phyloP scores from a whole-genome alignment of 1,284 basidiomycete species.

The Marasmius fiardii region DNA sequence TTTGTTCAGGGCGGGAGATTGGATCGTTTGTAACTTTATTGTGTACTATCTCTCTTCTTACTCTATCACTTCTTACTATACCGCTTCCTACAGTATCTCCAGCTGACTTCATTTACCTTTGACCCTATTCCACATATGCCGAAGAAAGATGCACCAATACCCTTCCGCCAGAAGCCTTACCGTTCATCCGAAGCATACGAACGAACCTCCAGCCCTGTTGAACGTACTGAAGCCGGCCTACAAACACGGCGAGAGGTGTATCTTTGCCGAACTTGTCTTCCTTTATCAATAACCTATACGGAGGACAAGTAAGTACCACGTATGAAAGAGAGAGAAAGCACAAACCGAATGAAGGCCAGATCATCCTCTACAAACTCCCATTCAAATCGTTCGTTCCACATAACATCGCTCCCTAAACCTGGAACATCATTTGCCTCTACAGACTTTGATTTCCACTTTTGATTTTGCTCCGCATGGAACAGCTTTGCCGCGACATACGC shows the following conservation, averaged over 20 bases:
- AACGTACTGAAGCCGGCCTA: conserved; percentile 42
- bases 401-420: conserved; percentile 35
- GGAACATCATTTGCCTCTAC: conserved; percentile 29
- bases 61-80: no score
- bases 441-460: conserved; percentile 38
- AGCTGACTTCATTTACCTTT: no score
- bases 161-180: conserved; percentile 49
- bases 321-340: conserved; percentile 7
- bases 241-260: conserved; percentile 45
- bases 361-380: conserved; percentile 49
- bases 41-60: no score
- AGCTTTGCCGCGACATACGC: conserved; percentile 42
- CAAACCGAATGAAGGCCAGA: conserved; percentile 47
- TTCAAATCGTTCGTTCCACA: conserved; percentile 43
- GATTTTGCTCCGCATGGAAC: conserved; percentile 32
- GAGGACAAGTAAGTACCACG: background rate
- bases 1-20: no score
- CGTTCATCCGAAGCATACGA: conserved; percentile 48
- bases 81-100: no score
- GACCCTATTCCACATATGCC: background rate
- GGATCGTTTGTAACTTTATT: no score
- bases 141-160: conserved; percentile 38
- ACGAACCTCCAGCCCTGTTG: conserved; percentile 48
- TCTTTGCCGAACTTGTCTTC: conserved; percentile 41
- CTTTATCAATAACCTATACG: conserved; percentile 30